Evolutionary conservation across 495 filamentous ascomycete species (phyloP), one percentile per base, ranked within the genome.

Genomic region (Xylaria nigripes): DNA sequence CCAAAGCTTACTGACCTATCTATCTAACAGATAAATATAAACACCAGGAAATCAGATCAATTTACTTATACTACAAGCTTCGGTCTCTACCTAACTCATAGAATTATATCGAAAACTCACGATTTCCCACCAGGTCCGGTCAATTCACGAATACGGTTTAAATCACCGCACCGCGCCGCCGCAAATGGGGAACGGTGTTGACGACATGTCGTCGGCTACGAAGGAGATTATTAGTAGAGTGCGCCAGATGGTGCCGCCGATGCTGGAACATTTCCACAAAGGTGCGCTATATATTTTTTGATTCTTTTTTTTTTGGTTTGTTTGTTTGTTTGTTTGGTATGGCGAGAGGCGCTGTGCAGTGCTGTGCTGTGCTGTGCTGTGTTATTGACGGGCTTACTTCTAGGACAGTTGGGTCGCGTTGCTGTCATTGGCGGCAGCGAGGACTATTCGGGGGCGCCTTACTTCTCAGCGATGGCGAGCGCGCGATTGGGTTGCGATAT

Each of bases 191-290:
- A 30, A 60, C 48, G 56, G 52, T 42, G 41, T 25, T 27, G 23
- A 36, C 56, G 64, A 68, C 15, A 77, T 78, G 70, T 72, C 72
- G 19, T 58, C 71, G 34, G 58, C 71, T 2, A 73, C 78, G 24
- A 72, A 84, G 68, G 85, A 87, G 51, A 73, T 95, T 27, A 76
- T 98, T 21, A 66, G 72, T 47, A 90, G 87, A 67, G 90, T 92
- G 65, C 86, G 86, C 75, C 89, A 86, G 69, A 86, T 98, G 69
- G 80, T 98, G 44, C 93, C 93, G 40, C 93, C 93, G 8, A 86
- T 98, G 86, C 80, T 97, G 10, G 90, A 93, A 64, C 90, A 81
- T 57, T 96, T 98, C 65, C 93, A 98, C 68, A 98, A 98, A 84
- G 93, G 92, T 90, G 48, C n/a, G 13, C 6, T 13, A 23, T 29